phyloP scores from a whole-genome alignment of 192 early-diverging fungal species.

The Dissophora ornata region DNA sequence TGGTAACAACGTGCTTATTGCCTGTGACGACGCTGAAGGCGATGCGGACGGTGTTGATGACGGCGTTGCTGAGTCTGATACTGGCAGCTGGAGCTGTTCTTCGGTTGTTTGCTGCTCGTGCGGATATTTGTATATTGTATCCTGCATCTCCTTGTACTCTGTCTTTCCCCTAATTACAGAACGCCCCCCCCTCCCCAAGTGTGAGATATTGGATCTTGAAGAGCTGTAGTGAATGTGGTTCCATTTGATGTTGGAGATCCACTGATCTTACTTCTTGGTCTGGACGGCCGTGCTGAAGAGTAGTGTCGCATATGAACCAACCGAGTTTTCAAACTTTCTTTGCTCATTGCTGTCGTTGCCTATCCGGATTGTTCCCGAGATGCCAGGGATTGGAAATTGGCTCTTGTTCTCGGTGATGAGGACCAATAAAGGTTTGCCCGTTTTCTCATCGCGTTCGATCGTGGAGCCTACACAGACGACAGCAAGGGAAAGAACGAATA shows the following conservation, averaged over 20 bases:
- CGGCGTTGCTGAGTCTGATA: neutral
- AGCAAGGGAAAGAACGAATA: too few species aligned
- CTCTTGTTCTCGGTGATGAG: conserved; percentile 38
- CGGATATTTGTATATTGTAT: conserved; percentile 1
- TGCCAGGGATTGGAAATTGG: conserved; percentile 27
- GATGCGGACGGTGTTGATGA: neutral
- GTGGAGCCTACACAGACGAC: conserved; percentile 30
- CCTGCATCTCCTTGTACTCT: conserved; percentile 5
- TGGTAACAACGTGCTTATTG: conserved; percentile 18
- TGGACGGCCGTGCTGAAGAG: conserved; percentile 3
- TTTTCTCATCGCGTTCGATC: conserved; percentile 14
- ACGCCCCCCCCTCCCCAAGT: too few species aligned
- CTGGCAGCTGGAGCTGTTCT: neutral
- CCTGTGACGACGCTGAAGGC: too few species aligned
- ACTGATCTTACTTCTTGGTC: conserved; percentile 16
- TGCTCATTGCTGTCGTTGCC: conserved; percentile 17
- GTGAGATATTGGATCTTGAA: too few species aligned
- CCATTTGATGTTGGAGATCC: too few species aligned
- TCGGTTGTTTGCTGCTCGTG: neutral
- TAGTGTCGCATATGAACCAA: neutral
- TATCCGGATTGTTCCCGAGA: conserved; percentile 26
- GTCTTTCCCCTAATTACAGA: neutral
- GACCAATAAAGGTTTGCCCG: conserved; percentile 24
- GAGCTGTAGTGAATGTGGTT: too few species aligned
- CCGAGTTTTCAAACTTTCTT: conserved; percentile 1